phyloP scores from a whole-genome alignment of 306 rosid species.

The Parietaria judaica region DNA sequence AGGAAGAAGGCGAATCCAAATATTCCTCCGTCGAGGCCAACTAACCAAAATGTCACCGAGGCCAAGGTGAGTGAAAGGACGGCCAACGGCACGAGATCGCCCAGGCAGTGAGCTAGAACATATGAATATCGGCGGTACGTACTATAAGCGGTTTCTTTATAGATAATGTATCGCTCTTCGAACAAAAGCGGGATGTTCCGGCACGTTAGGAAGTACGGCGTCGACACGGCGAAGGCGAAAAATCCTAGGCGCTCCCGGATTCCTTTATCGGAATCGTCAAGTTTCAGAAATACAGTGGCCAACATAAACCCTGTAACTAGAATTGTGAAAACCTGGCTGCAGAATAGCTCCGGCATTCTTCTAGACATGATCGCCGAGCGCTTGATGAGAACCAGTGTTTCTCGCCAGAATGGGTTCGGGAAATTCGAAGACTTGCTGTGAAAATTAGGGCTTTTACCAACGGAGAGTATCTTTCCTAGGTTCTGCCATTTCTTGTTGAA shows the following conservation, averaged over 20 bases:
- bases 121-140: slow-evolving; percentile 70
- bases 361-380: slow-evolving; percentile 49
- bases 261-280: slow-evolving; percentile 61
- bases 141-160: slow-evolving; percentile 78
- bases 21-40: slow-evolving; percentile 76
- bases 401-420: slow-evolving; percentile 62
- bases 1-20: slow-evolving; percentile 55
- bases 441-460: slow-evolving; percentile 34
- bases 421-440: slow-evolving; percentile 42
- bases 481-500: slow-evolving; percentile 60
- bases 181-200: slow-evolving; percentile 80
- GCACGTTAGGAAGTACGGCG: slow-evolving; percentile 77
- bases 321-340: slow-evolving; percentile 54
- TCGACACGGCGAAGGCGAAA: slow-evolving; percentile 88
- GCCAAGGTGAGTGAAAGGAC: slow-evolving; percentile 54
- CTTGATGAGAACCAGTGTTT: slow-evolving; percentile 48
- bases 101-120: slow-evolving; percentile 49
- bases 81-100: slow-evolving; percentile 33
- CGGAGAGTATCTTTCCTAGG: slow-evolving; percentile 31
- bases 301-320: slow-evolving; percentile 65
- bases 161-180: slow-evolving; percentile 76
- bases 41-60: slow-evolving; percentile 62
- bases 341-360: slow-evolving; percentile 57
- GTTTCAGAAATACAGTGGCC: slow-evolving; percentile 68
- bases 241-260: slow-evolving; percentile 74